A percentile compares a stretch with the other conserved stretches of the same genome.
phyloP scores from a whole-genome alignment of 176 grass and related monocot species.

The Avena eriantha region DNA sequence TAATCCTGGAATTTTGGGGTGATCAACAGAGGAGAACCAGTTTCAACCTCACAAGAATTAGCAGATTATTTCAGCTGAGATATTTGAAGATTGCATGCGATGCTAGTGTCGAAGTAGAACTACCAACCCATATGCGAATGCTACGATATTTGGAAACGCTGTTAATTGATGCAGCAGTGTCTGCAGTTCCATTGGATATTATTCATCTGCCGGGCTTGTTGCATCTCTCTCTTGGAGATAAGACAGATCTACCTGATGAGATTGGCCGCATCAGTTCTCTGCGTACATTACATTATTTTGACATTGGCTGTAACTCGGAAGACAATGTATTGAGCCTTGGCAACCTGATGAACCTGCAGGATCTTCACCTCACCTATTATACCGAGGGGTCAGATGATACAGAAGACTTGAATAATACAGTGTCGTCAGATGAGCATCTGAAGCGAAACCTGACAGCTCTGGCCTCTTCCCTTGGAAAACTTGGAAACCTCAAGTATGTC shows the following conservation, averaged over 20 bases:
- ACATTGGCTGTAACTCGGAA: constrained; percentile 25
- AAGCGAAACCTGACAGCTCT: constrained; percentile 12
- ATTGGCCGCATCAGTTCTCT: not conserved
- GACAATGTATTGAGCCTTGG: not conserved
- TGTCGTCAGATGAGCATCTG: not conserved
- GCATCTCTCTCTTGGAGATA: constrained; percentile 1
- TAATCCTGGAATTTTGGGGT: constrained; percentile 13
- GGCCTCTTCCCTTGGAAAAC: not conserved
- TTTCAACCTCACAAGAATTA: not conserved
- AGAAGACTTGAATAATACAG: not conserved
- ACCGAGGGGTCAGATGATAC: not conserved
- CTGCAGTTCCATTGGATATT: not conserved
- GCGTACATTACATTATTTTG: not conserved
- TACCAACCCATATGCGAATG: not conserved
- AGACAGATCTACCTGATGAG: not conserved
- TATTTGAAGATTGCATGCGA: constrained; percentile 17
- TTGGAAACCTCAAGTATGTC: constrained; percentile 4
- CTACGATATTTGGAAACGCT: constrained; percentile 14
- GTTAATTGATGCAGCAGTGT: not conserved
- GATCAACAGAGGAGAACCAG: not conserved
- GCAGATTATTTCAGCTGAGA: not conserved
- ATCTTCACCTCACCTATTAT: constrained; percentile 2
- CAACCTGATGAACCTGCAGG: not conserved
- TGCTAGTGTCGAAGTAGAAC: not conserved
- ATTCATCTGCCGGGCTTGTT: not conserved